Conservation (phyloP, 495 filamentous ascomycete species). For the Lasiosphaeris hirsuta region DNA sequence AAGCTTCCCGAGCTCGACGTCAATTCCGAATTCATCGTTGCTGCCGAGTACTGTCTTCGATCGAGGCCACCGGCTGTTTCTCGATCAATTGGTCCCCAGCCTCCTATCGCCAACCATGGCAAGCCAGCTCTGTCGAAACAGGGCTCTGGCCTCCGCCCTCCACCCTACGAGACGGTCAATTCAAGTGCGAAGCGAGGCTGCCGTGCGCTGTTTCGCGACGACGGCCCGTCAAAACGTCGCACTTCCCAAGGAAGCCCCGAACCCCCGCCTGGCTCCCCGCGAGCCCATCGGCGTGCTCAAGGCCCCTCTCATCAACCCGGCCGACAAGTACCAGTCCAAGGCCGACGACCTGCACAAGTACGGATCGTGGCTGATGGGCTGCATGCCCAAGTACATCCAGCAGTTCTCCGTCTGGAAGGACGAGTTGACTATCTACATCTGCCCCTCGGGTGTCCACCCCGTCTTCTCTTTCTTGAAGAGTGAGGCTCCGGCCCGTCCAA, state of each 20-base stretch:
- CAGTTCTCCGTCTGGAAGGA: constrained; percentile 99
- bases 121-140: constrained; percentile 63
- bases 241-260: constrained; percentile 58
- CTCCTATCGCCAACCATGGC: constrained; percentile 54
- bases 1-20: constrained; percentile 30
- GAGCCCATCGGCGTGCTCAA: constrained; percentile 55
- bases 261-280: constrained; percentile 64
- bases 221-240: constrained; percentile 42
- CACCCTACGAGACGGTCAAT: constrained; percentile 48
- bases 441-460: constrained; percentile 81
- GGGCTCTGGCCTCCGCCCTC: constrained; percentile 58
- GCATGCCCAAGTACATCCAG: constrained; percentile 95
- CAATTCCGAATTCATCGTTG: constrained; percentile 12
- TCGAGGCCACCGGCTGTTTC: constrained; percentile 26
- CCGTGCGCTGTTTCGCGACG: constrained; percentile 54
- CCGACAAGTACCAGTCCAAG: constrained; percentile 86
- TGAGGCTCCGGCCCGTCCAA: constrained; percentile 23
- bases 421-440: constrained; percentile 89
- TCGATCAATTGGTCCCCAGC: constrained; percentile 41
- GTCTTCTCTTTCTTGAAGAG: constrained; percentile 93
- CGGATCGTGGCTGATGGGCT: constrained; percentile 93
- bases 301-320: constrained; percentile 81
- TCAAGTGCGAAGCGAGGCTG: constrained; percentile 21
- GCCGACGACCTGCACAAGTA: constrained; percentile 84
- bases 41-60: constrained; percentile 15